Percentiles rank a stretch among this genome's conserved stretches.
Evolutionary conservation across 2,329 filamentous ascomycete species (phyloP).

Genomic region (Phialophora chinensis): DNA sequence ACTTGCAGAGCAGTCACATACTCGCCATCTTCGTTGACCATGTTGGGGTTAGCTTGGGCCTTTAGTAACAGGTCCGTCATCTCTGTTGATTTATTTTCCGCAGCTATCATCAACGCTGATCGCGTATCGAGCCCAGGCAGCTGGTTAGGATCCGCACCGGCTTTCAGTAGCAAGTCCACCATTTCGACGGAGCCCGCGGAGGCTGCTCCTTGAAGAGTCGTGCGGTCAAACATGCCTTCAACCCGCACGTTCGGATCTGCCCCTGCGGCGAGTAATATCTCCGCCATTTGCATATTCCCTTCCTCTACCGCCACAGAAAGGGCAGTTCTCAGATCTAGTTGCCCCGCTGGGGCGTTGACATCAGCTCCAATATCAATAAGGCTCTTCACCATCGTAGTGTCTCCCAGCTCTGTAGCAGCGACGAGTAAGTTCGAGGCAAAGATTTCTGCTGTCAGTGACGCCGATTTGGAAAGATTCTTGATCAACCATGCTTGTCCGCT

Average conservation of each 20-base stretch:
- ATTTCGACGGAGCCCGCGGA: neutral
- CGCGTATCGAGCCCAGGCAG: neutral
- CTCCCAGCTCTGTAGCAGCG: neutral
- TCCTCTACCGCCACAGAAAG: neutral
- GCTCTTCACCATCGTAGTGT: neutral
- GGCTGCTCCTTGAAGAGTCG: neutral
- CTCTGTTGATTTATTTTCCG: neutral
- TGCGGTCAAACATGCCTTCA: neutral
- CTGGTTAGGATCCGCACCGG: conserved; percentile 1
- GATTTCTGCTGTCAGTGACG: neutral
- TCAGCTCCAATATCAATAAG: neutral
- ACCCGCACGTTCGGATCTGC: neutral
- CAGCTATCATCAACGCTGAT: neutral
- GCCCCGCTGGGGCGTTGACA: neutral
- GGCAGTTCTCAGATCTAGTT: neutral
- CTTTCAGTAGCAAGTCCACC: neutral
- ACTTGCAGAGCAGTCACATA: neutral
- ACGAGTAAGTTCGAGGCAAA: neutral
- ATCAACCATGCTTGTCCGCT: neutral
- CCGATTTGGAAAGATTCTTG: neutral
- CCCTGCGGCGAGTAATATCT: neutral
- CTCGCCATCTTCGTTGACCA: neutral
- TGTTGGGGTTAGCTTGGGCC: neutral
- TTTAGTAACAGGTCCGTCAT: neutral
- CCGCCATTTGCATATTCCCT: neutral